Evolutionary conservation across 208 protist species (phyloP).

Genomic region (Leishmania tropica): DNA sequence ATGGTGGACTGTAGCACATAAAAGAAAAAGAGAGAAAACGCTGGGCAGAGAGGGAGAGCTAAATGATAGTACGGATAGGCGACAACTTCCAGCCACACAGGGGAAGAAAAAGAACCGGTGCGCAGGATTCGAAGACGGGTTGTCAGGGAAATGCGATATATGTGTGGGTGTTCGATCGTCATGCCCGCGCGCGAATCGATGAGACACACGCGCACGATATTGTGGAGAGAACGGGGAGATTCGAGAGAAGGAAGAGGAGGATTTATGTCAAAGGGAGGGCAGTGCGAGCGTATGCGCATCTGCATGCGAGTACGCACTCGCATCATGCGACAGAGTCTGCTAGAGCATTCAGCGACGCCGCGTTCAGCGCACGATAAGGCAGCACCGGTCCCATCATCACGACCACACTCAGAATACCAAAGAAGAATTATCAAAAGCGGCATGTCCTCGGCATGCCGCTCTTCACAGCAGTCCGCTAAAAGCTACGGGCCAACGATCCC

Average conservation of each 20-base stretch:
- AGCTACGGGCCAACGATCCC: background rate
- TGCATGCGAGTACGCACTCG: background rate
- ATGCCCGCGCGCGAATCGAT: background rate
- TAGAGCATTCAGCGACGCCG: background rate
- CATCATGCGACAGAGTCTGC: background rate
- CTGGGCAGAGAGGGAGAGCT: background rate
- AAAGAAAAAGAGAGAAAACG: too few species aligned
- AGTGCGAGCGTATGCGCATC: background rate
- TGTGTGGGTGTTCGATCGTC: background rate
- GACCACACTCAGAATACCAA: background rate
- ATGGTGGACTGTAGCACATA: background rate
- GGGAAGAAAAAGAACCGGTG: background rate
- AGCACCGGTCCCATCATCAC: background rate
- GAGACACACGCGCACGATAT: background rate
- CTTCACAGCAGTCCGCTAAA: background rate
- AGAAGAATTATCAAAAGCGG: background rate
- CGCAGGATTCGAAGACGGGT: background rate
- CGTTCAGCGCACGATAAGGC: background rate
- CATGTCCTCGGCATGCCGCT: background rate
- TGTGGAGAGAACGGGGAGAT: background rate
- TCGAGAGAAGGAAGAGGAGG: background rate
- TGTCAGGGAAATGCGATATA: background rate
- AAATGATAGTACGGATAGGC: constrained; percentile 3
- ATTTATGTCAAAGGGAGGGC: background rate
- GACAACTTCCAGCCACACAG: background rate